A percentile compares a stretch with the other conserved stretches of the same genome.
Conservation (phyloP, 2,329 filamentous ascomycete genomes). For the Trichophaea hybrida region DNA sequence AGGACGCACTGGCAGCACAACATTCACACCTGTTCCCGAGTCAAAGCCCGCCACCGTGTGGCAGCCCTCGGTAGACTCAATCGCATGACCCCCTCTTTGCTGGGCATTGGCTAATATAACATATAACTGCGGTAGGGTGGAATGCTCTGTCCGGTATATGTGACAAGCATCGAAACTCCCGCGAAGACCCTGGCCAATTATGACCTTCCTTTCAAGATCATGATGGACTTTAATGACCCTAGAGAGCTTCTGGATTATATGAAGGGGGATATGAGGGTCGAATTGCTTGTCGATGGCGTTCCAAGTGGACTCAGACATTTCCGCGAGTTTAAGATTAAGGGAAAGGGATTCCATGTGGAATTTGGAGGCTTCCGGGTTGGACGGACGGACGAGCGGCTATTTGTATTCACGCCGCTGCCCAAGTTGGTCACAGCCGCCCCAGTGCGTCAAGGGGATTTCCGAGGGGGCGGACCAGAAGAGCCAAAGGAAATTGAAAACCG, state of each 20-base stretch:
- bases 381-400: conserved; percentile 13
- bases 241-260: background rate
- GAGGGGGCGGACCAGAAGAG: too few species aligned
- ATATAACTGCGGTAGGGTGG: too few species aligned
- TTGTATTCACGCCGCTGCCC: conserved; percentile 10
- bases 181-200: background rate
- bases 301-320: conserved; percentile 12
- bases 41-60: too few species aligned
- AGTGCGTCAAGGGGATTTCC: background rate
- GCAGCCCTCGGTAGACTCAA: too few species aligned
- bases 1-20: too few species aligned
- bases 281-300: conserved; percentile 15
- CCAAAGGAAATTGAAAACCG: background rate
- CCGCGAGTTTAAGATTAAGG: conserved; percentile 14
- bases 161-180: background rate
- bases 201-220: conserved; percentile 11
- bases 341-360: conserved; percentile 10
- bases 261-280: conserved; percentile 13
- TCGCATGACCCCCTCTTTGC: too few species aligned
- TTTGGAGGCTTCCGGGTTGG: conserved; percentile 16
- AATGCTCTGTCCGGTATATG: background rate
- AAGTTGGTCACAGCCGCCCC: background rate
- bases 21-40: too few species aligned
- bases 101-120: too few species aligned
- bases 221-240: conserved; percentile 11